Evolutionary conservation across 805 yeast species (phyloP).

Genomic region (Saturnispora diversa): DNA sequence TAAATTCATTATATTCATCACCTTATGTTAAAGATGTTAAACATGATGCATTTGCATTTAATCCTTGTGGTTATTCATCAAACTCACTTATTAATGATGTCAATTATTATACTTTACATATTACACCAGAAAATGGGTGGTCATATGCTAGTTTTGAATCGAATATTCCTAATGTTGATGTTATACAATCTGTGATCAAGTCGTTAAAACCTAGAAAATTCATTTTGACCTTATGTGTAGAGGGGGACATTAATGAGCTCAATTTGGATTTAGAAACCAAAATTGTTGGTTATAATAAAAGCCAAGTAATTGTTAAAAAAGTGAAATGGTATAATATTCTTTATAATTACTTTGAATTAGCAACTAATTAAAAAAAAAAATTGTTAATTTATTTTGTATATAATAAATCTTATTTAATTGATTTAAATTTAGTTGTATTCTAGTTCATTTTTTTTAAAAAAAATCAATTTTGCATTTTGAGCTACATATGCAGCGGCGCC

Average conservation of each 20-base stretch:
- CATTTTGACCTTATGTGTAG: slow-evolving; percentile 23
- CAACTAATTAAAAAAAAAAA: too few relatives aligned
- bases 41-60: slow-evolving; percentile 83
- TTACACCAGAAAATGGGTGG: slow-evolving; percentile 92
- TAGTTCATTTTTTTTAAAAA: too few relatives aligned
- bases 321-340: slow-evolving; percentile 6
- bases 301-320: background rate
- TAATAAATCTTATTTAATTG: too few relatives aligned
- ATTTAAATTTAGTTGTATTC: too few relatives aligned
- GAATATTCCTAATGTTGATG: slow-evolving; percentile 32
- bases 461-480: too few relatives aligned
- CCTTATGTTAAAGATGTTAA: slow-evolving; percentile 22
- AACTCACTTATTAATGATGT: slow-evolving; percentile 61
- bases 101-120: slow-evolving; percentile 72
- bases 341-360: slow-evolving; percentile 16
- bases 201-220: slow-evolving; percentile 73
- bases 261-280: background rate
- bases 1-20: slow-evolving; percentile 37
- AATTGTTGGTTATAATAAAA: background rate
- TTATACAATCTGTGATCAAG: slow-evolving; percentile 45
- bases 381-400: background rate
- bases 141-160: slow-evolving; percentile 95
- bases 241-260: background rate
- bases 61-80: slow-evolving; percentile 93
- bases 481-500: too few relatives aligned